Percentiles rank a stretch among this genome's conserved stretches.
Evolutionary conservation across 148 eudicot genomes (phyloP).

Genomic region (Heliamphora exappendiculata): DNA sequence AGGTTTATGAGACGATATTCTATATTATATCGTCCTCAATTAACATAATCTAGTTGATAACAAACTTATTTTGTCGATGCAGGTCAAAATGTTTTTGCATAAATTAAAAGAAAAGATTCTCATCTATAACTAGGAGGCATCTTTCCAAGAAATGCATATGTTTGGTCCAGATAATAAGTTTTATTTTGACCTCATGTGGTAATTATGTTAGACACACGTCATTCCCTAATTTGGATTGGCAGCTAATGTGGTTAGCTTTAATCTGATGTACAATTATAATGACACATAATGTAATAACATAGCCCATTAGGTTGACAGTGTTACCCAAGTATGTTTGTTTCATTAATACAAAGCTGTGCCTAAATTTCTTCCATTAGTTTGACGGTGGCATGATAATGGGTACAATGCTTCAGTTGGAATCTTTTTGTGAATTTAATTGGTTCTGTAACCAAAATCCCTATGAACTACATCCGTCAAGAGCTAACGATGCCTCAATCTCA

Average conservation of each 20-base stretch:
- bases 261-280: neutral
- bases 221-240: neutral
- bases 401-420: neutral
- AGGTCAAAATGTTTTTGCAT: neutral
- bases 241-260: neutral
- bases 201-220: neutral
- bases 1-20: neutral
- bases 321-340: neutral
- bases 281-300: neutral
- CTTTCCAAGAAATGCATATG: too few species aligned
- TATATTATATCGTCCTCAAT: neutral
- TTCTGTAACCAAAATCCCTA: neutral
- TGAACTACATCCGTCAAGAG: neutral
- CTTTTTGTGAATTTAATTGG: neutral
- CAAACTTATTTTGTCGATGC: neutral
- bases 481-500: neutral
- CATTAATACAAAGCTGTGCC: too few species aligned
- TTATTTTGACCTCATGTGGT: neutral
- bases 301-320: neutral
- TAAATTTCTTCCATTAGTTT: neutral
- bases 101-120: too few species aligned
- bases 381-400: neutral
- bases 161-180: neutral
- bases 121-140: too few species aligned
- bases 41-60: neutral